These are phyloP conservation scores for Acanthamoeba lenticulata DNA, from an alignment of 208 protist species.

Conservation along the genomic window DNA sequence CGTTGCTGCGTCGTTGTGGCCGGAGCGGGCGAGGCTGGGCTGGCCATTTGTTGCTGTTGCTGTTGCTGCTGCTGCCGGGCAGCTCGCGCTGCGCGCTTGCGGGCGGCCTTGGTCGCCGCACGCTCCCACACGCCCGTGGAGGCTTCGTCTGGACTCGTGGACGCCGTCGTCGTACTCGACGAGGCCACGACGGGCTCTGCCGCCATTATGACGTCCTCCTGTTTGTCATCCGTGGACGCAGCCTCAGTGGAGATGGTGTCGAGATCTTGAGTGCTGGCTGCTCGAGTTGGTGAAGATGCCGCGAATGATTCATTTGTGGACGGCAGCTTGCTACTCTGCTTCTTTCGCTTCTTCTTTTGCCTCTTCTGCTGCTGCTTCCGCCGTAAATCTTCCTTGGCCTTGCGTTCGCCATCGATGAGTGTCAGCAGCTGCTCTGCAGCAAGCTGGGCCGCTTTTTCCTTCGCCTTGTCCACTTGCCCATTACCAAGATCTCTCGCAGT, in stretches of 20 bases:
- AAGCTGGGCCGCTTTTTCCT: not conserved
- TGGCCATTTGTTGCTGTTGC: not conserved
- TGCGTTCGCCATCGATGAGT: not conserved
- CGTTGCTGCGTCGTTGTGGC: not conserved
- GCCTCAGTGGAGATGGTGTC: not conserved
- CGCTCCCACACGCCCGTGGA: not conserved
- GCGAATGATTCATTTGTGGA: no score
- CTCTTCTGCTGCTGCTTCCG: not conserved
- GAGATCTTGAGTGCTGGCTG: no score
- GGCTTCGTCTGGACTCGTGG: not conserved
- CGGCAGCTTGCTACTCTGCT: not conserved
- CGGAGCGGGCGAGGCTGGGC: not conserved
- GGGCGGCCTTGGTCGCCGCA: not conserved
- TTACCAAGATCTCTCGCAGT: no score
- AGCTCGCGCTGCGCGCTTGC: not conserved
- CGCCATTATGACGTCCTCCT: not conserved
- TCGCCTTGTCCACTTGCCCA: not conserved
- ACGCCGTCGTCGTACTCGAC: not conserved
- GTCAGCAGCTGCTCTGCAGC: not conserved
- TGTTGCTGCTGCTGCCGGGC: not conserved
- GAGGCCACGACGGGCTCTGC: not conserved
- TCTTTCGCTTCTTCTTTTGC: constrained; percentile 19
- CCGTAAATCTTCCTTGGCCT: not conserved
- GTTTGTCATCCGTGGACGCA: not conserved
- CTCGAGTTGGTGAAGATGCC: no score